Base-by-base conservation (phyloP, 129 eudicot species). In the Centella asiatica region DNA sequence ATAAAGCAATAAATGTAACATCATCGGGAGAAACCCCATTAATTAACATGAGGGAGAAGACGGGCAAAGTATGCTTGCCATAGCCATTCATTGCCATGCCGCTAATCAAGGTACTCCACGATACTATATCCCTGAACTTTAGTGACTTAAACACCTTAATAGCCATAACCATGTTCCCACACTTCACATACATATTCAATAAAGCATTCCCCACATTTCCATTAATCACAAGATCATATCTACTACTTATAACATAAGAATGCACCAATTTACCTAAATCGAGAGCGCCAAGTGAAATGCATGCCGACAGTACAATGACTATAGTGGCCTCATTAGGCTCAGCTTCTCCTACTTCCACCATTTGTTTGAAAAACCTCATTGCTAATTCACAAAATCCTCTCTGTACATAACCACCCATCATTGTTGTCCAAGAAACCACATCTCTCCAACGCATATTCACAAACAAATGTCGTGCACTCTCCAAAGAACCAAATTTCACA, bases 11-110 rank as follows among this genome's bases (percentile, higher is more conserved):
- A 28, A 72, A 77, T 1, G 78, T 77, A 0, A 72, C 71, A 22
- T 72, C 78, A 68, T 77, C 82, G 1, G 75, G 78, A 17, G 19
- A 33, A 27, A 57, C 52, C 65, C 75, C 78, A 18, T 72, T 63
- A 49, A 72, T 65, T 14, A 77, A 45, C 82, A 77, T 77, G 33
- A 72, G 82, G 56, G 78, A 57, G 2, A 77, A 77, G 14, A 77
- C 72, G 1, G 82, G 72, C 24, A 77, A 63, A 0, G 24, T 68
- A 12, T 63, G 78, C 22, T 24, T 13, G 5, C 78, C 78, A 19
- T 61, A 48, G 12, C 78, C 74, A 36, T 77, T 77, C 75, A 73
- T 69, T 17, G 83, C 79, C 53, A 78, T n/a, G 44, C 79, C 83
- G 5, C 68, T 45, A 58, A 73, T 69, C 65, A 73, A 49, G 4